phyloP scores from a whole-genome alignment of 1,139 yeast genomes.

The Blastobotrys elegans region DNA sequence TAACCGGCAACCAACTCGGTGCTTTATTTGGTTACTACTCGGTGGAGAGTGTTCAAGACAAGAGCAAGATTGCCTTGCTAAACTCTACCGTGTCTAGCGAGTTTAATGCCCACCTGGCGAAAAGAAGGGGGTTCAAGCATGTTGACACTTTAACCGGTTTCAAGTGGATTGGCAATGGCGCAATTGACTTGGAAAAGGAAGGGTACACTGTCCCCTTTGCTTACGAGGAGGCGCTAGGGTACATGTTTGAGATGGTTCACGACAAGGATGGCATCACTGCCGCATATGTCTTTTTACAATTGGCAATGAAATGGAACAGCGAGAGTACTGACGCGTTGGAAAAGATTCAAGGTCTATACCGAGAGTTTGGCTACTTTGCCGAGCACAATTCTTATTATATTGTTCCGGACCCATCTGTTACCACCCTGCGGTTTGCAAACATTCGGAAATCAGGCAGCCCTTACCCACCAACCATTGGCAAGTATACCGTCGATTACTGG shows the following conservation, averaged over 20 bases:
- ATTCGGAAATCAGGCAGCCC: slow-evolving; percentile 36
- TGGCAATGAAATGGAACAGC: slow-evolving; percentile 49
- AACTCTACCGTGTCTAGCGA: slow-evolving; percentile 93
- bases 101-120: slow-evolving; percentile 67
- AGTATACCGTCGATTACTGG: slow-evolving; percentile 56
- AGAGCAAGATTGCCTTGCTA: slow-evolving; percentile 52
- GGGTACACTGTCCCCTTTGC: slow-evolving; percentile 81
- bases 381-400: slow-evolving; percentile 85
- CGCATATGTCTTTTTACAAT: slow-evolving; percentile 68
- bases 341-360: slow-evolving; percentile 54
- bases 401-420: slow-evolving; percentile 49
- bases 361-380: slow-evolving; percentile 70
- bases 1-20: slow-evolving; percentile 91
- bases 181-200: slow-evolving; percentile 59
- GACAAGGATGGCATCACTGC: slow-evolving; percentile 95
- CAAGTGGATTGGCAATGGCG: slow-evolving; percentile 95
- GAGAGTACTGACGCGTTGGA: slow-evolving; percentile 37
- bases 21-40: slow-evolving; percentile 69
- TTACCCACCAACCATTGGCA: slow-evolving; percentile 47
- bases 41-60: slow-evolving; percentile 31
- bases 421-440: slow-evolving; percentile 48
- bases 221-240: slow-evolving; percentile 94
- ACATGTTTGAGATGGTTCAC: slow-evolving; percentile 78
- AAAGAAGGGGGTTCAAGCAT: slow-evolving; percentile 53
- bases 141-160: slow-evolving; percentile 90